Conservation (phyloP, 441 rosid genomes). For the Euphorbia corollata region DNA sequence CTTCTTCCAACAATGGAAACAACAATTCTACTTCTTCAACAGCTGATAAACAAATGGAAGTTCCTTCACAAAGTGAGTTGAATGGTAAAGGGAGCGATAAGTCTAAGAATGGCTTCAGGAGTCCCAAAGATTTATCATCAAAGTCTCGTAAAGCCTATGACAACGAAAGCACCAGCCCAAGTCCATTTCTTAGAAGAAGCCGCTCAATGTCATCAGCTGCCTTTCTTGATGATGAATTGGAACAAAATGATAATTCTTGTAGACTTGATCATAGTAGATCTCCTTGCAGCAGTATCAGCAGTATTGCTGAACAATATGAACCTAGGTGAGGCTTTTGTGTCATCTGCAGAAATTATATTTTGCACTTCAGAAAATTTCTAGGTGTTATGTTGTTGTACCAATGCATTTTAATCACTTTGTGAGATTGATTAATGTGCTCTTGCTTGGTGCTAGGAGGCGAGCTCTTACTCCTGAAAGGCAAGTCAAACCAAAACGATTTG, state of each 20-base stretch:
- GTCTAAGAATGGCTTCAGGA: conserved; percentile 29
- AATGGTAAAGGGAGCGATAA: conserved; percentile 30
- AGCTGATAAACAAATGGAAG: conserved; percentile 43
- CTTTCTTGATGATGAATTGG: conserved; percentile 46
- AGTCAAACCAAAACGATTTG: conserved; percentile 43
- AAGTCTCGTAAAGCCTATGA: conserved; percentile 47
- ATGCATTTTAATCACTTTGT: neutral
- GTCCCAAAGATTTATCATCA: conserved; percentile 33
- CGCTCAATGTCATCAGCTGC: conserved; percentile 69
- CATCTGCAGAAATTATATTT: neutral
- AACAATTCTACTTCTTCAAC: conserved; percentile 27
- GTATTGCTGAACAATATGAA: conserved; percentile 28
- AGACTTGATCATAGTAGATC: conserved; percentile 36
- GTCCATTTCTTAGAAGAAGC: conserved; percentile 65
- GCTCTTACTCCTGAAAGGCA: conserved; percentile 46
- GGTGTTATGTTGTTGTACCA: neutral
- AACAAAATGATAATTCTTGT: conserved; percentile 29
- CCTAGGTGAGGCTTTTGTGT: conserved; percentile 42
- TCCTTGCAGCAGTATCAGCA: conserved; percentile 29
- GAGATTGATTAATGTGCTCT: conserved; percentile 18
- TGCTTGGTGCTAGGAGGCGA: conserved; percentile 26
- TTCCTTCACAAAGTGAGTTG: conserved; percentile 30
- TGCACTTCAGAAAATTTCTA: neutral
- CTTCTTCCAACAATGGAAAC: conserved; percentile 46
- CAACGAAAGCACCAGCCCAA: conserved; percentile 30